phyloP scores from a whole-genome alignment of 2,329 filamentous ascomycete genomes.

The Fusarium sp. region DNA sequence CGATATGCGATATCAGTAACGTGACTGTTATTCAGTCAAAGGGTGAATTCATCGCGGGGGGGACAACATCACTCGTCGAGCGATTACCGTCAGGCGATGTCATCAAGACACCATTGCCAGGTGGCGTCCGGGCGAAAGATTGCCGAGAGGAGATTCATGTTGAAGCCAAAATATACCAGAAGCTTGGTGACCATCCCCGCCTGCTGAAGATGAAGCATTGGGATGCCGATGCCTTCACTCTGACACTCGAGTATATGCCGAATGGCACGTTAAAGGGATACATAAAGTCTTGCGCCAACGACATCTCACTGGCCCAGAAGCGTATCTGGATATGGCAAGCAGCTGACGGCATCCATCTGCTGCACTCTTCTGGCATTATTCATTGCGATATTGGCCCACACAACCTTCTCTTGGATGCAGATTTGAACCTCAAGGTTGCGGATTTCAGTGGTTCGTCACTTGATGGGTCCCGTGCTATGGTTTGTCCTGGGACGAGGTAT shows the following conservation, averaged over 20 bases:
- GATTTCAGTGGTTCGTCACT: not conserved
- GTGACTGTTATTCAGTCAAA: not conserved
- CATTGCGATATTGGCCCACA: slow-evolving; percentile 4
- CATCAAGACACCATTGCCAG: slow-evolving; percentile 3
- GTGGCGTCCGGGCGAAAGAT: not conserved
- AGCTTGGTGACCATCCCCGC: slow-evolving; percentile 2
- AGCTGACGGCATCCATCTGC: not conserved
- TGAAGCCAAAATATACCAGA: not conserved
- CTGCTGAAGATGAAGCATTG: slow-evolving; percentile 1
- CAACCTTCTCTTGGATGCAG: not conserved
- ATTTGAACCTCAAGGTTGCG: not conserved
- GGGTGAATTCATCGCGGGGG: slow-evolving; percentile 2
- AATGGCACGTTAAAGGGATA: slow-evolving; percentile 2
- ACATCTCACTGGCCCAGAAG: not conserved
- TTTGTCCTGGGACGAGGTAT: not conserved
- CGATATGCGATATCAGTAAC: too few relatives aligned
- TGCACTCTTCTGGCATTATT: not conserved
- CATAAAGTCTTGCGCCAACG: not conserved
- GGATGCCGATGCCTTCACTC: not conserved
- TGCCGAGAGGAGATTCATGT: not conserved
- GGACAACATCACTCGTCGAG: slow-evolving; percentile 3
- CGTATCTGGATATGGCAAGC: not conserved
- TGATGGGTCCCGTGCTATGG: not conserved
- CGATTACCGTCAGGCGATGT: slow-evolving; percentile 2
- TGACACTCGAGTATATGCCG: slow-evolving; percentile 2